These are phyloP conservation scores for Globisporangium rhizosaccharum DNA, from an alignment of 352 stramenopile genomes.

Conservation along the genomic window DNA sequence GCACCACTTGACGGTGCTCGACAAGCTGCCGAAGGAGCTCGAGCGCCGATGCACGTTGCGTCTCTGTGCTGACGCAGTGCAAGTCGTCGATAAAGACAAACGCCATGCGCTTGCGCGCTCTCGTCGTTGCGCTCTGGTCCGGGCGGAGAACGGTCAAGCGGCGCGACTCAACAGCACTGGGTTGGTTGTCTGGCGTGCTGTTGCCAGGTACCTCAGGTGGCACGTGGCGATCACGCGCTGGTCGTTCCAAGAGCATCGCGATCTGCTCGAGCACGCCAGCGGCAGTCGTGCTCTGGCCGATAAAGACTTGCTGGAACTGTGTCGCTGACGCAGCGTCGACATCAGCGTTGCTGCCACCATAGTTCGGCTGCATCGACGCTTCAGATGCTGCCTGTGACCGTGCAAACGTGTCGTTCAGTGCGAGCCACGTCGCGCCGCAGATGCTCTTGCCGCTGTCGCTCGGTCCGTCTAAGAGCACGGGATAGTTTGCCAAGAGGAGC, in stretches of 20 bases:
- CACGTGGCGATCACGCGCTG: background rate
- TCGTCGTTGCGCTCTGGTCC: background rate
- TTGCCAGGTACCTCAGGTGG: background rate
- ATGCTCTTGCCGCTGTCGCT: slow-evolving; percentile 48
- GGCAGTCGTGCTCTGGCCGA: slow-evolving; percentile 8
- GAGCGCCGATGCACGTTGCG: slow-evolving; percentile 24
- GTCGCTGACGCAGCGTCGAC: background rate
- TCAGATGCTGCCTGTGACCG: slow-evolving; percentile 17
- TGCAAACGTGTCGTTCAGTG: slow-evolving; percentile 29
- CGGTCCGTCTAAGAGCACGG: slow-evolving; percentile 31
- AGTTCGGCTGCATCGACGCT: background rate
- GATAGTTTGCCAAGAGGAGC: slow-evolving; percentile 33
- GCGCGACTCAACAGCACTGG: background rate
- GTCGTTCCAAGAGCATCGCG: slow-evolving; percentile 6
- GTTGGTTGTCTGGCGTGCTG: background rate
- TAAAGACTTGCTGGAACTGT: slow-evolving; percentile 10
- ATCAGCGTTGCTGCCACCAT: background rate
- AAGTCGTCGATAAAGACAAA: slow-evolving; percentile 66
- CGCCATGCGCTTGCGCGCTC: background rate
- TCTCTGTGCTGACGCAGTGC: slow-evolving; percentile 24
- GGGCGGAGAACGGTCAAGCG: background rate
- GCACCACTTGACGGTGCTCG: slow-evolving; percentile 33
- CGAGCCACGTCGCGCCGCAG: slow-evolving; percentile 23
- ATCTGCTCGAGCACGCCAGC: slow-evolving; percentile 11
- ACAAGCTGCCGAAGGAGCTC: slow-evolving; percentile 47